phyloP scores from a whole-genome alignment of 805 yeast genomes.

The Yarrowia keelungensis region DNA sequence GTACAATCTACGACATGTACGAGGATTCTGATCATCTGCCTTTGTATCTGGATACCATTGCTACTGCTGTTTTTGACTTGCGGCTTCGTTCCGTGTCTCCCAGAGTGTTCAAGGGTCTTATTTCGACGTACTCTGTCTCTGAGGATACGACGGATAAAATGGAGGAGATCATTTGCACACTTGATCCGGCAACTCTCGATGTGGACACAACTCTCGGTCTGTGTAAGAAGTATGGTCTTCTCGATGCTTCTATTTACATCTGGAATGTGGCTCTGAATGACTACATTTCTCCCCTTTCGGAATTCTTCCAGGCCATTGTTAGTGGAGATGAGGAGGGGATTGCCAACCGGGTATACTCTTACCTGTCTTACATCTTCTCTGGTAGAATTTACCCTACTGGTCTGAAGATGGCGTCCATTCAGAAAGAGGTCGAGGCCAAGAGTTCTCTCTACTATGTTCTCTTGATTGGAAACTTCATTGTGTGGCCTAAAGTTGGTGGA shows the following conservation, averaged over 20 bases:
- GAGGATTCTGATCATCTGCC: slow-evolving; percentile 51
- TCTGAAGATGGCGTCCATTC: slow-evolving; percentile 51
- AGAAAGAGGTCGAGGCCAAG: slow-evolving; percentile 56
- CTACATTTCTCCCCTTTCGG: slow-evolving; percentile 71
- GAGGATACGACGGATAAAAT: slow-evolving; percentile 57
- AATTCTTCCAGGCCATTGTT: slow-evolving; percentile 55
- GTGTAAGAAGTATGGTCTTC: slow-evolving; percentile 62
- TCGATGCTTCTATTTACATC: slow-evolving; percentile 70
- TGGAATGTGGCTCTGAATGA: slow-evolving; percentile 77
- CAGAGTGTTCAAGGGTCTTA: slow-evolving; percentile 64
- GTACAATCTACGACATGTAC: slow-evolving; percentile 52
- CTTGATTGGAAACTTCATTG: slow-evolving; percentile 57
- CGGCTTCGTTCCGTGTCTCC: slow-evolving; percentile 52
- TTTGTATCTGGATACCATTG: slow-evolving; percentile 25
- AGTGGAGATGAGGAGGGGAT: slow-evolving; percentile 35
- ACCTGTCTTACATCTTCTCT: slow-evolving; percentile 70
- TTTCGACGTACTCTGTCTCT: slow-evolving; percentile 56
- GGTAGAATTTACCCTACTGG: slow-evolving; percentile 86
- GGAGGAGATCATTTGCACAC: slow-evolving; percentile 70
- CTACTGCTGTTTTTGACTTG: slow-evolving; percentile 9
- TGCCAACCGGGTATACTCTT: slow-evolving; percentile 58
- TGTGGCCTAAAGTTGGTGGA: slow-evolving; percentile 29
- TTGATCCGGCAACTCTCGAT: slow-evolving; percentile 74
- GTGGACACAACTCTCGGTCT: slow-evolving; percentile 74
- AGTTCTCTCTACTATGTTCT: slow-evolving; percentile 60